Percentiles rank a stretch among this genome's conserved stretches.
These are phyloP conservation scores for Trichoderma pleuroti DNA, from an alignment of 2,329 filamentous ascomycete species.

Conservation along the genomic window DNA sequence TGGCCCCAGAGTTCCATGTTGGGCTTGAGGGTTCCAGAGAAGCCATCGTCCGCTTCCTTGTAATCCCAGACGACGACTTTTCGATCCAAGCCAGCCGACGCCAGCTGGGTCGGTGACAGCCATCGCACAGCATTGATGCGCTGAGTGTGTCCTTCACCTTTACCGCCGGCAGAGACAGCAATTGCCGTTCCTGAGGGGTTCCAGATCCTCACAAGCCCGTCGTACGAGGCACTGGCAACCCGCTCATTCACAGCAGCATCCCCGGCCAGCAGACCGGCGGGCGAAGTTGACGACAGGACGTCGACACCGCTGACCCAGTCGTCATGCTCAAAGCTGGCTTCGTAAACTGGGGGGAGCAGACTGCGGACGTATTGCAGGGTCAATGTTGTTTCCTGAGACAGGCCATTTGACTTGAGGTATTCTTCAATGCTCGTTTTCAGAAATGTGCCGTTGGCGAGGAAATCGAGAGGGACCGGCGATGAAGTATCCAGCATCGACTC, in stretches of 20 bases:
- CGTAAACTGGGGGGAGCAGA: slow-evolving; percentile 80
- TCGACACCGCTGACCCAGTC: slow-evolving; percentile 94
- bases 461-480: slow-evolving; percentile 78
- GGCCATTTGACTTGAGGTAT: slow-evolving; percentile 79
- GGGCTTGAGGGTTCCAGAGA: slow-evolving; percentile 62
- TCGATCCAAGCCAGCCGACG: slow-evolving; percentile 78
- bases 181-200: slow-evolving; percentile 82
- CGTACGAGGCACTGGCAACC: slow-evolving; percentile 89
- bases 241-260: slow-evolving; percentile 39
- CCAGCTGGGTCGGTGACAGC: slow-evolving; percentile 72
- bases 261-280: slow-evolving; percentile 49
- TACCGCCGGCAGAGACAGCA: slow-evolving; percentile 66
- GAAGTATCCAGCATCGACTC: slow-evolving; percentile 65
- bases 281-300: slow-evolving; percentile 66
- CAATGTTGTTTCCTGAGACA: slow-evolving; percentile 83
- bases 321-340: slow-evolving; percentile 92
- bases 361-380: slow-evolving; percentile 92
- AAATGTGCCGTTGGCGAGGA: slow-evolving; percentile 91
- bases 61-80: slow-evolving; percentile 91
- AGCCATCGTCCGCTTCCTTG: slow-evolving; percentile 59
- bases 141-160: slow-evolving; percentile 69
- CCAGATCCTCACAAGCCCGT: slow-evolving; percentile 86
- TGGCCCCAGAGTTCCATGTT: slow-evolving; percentile 83
- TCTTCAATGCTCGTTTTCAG: slow-evolving; percentile 86
- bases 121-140: slow-evolving; percentile 82